These are phyloP conservation scores for Ramularia collo-cygni DNA, from an alignment of 2,329 filamentous ascomycete species.

Conservation along the genomic window DNA sequence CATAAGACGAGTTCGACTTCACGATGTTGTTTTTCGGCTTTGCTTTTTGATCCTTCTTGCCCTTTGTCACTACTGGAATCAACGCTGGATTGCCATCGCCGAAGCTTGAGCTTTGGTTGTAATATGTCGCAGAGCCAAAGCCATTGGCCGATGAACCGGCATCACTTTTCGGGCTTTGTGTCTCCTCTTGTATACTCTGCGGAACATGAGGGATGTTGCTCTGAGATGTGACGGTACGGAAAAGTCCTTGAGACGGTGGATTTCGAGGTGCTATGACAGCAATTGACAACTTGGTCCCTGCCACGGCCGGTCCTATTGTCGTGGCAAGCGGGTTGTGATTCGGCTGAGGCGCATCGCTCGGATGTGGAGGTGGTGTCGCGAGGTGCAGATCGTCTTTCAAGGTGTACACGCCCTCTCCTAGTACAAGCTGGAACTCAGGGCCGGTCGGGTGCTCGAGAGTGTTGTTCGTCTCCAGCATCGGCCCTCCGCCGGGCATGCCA, in stretches of 20 bases:
- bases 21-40: conserved; percentile 98
- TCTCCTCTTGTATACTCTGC: conserved; percentile 43
- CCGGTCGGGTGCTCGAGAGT: conserved; percentile 71
- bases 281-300: conserved; percentile 77
- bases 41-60: conserved; percentile 60
- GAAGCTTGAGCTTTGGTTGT: conserved; percentile 55
- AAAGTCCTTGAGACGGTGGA: conserved; percentile 37
- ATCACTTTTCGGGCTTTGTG: conserved; percentile 40
- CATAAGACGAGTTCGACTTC: conserved; percentile 97
- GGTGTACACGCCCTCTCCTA: conserved; percentile 90
- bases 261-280: conserved; percentile 57
- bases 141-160: conserved; percentile 38
- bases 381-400: conserved; percentile 87
- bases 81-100: conserved; percentile 79
- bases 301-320: conserved; percentile 71
- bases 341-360: conserved; percentile 77
- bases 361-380: conserved; percentile 89
- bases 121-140: conserved; percentile 28
- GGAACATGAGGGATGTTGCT: conserved; percentile 32
- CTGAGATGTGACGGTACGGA: conserved; percentile 35
- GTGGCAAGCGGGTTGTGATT: conserved; percentile 91
- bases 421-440: conserved; percentile 80
- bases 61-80: conserved; percentile 52
- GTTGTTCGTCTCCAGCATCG: conserved; percentile 81
- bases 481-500: too few relatives aligned